Conservation (phyloP, 2,329 filamentous ascomycete genomes). For the Clarireedia monteithiana region DNA sequence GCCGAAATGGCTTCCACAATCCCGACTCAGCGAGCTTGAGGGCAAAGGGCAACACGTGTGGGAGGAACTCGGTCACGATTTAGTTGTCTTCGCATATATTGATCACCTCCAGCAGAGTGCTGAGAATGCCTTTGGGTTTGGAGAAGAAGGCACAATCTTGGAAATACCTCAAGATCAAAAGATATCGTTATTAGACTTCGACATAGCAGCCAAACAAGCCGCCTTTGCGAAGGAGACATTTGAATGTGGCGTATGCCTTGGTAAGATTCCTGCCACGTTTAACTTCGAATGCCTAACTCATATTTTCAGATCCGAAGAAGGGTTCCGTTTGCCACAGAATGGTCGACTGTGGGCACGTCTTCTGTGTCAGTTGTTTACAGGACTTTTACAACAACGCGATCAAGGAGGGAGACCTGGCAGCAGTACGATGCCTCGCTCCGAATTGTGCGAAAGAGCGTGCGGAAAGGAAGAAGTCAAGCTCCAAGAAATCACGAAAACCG, state of each 20-base stretch:
- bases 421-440: constrained; percentile 73
- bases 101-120: constrained; percentile 53
- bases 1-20: constrained; percentile 48
- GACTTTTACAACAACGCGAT: constrained; percentile 90
- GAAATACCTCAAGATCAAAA: constrained; percentile 51
- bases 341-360: constrained; percentile 80
- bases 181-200: constrained; percentile 68
- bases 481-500: constrained; percentile 46
- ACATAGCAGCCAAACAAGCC: constrained; percentile 63
- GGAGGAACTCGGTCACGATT: constrained; percentile 53
- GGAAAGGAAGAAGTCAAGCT: constrained; percentile 23
- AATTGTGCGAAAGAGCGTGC: constrained; percentile 62
- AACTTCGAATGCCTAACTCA: constrained; percentile 8
- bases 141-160: constrained; percentile 40
- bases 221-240: constrained; percentile 81
- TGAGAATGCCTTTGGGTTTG: constrained; percentile 53
- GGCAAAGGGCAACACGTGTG: constrained; percentile 46
- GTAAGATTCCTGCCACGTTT: constrained; percentile 31
- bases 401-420: constrained; percentile 69
- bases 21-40: constrained; percentile 42
- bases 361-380: constrained; percentile 78
- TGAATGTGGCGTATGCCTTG: constrained; percentile 77
- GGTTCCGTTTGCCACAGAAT: constrained; percentile 74
- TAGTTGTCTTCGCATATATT: constrained; percentile 54
- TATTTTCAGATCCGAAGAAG: constrained; percentile 70